Evolutionary conservation across 768 basidiomycete species (phyloP).

Genomic region (Suillus decipiens): DNA sequence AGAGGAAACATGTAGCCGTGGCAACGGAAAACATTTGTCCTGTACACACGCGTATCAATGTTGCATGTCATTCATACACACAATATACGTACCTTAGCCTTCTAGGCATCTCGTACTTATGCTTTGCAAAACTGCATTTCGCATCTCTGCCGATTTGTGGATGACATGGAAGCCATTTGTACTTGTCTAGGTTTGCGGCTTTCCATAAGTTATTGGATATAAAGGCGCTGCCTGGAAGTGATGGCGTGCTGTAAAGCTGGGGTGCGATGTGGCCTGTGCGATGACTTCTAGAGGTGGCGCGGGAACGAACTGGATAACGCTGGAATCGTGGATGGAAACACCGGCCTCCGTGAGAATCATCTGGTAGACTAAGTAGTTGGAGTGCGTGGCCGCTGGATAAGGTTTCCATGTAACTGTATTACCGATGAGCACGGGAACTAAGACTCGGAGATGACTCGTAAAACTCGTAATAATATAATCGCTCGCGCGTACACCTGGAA

Average conservation of each 20-base stretch:
- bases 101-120: too few relatives aligned
- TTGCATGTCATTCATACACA: background rate
- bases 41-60: too few relatives aligned
- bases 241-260: conserved; percentile 72
- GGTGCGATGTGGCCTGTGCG: conserved; percentile 77
- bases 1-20: too few relatives aligned
- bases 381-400: conserved; percentile 91
- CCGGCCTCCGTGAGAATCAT: conserved; percentile 89
- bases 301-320: conserved; percentile 97
- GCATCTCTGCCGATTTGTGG: conserved; percentile 83
- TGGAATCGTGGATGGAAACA: conserved; percentile 60
- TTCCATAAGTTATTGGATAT: conserved; percentile 98
- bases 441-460: background rate
- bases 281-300: conserved; percentile 86
- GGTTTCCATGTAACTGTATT: conserved; percentile 98
- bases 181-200: conserved; percentile 82
- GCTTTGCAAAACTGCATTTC: conserved; percentile 85
- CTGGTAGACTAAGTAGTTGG: conserved; percentile 90
- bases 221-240: conserved; percentile 94
- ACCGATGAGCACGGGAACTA: conserved; percentile 89
- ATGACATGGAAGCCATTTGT: conserved; percentile 88
- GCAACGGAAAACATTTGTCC: too few relatives aligned
- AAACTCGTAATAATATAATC: conserved; percentile 2
- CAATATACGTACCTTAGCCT: conserved; percentile 66
- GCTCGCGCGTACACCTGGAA: conserved; percentile 57